These are phyloP conservation scores for Arabis alpina DNA, from an alignment of 345 rosid genomes.

Conservation along the genomic window DNA sequence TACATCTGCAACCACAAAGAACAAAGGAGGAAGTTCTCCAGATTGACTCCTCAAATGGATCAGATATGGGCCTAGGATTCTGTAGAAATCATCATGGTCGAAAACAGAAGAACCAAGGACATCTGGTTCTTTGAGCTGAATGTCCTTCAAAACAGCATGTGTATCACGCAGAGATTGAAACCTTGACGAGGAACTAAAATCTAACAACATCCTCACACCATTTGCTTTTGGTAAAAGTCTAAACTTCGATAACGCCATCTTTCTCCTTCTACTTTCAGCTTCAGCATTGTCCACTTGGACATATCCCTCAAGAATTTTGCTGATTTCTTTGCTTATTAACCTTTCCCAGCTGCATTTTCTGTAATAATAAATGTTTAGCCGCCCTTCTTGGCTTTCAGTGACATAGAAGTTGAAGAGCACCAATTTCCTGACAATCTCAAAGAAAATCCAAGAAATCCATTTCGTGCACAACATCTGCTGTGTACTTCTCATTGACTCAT, in stretches of 20 bases:
- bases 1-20: slow-evolving; percentile 79
- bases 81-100: slow-evolving; percentile 82
- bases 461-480: slow-evolving; percentile 50
- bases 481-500: slow-evolving; percentile 50
- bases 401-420: slow-evolving; percentile 76
- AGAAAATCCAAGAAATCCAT: slow-evolving; percentile 87
- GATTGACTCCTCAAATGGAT: slow-evolving; percentile 55
- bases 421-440: slow-evolving; percentile 64
- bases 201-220: slow-evolving; percentile 67
- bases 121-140: slow-evolving; percentile 65
- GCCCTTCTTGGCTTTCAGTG: slow-evolving; percentile 78
- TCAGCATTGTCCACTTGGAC: slow-evolving; percentile 46
- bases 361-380: slow-evolving; percentile 63
- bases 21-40: slow-evolving; percentile 51
- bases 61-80: slow-evolving; percentile 65
- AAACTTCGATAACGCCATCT: slow-evolving; percentile 66
- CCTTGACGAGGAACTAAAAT: slow-evolving; percentile 67
- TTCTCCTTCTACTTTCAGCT: slow-evolving; percentile 48
- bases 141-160: slow-evolving; percentile 74
- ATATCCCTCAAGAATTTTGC: slow-evolving; percentile 49
- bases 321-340: slow-evolving; percentile 48
- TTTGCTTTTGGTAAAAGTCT: slow-evolving; percentile 73
- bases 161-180: slow-evolving; percentile 59
- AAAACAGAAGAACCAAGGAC: slow-evolving; percentile 79
- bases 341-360: slow-evolving; percentile 70